Evolutionary conservation across 129 eudicot species (phyloP), one percentile per base, ranked within the genome.

Genomic region (Chrysanthemum makinoi): DNA sequence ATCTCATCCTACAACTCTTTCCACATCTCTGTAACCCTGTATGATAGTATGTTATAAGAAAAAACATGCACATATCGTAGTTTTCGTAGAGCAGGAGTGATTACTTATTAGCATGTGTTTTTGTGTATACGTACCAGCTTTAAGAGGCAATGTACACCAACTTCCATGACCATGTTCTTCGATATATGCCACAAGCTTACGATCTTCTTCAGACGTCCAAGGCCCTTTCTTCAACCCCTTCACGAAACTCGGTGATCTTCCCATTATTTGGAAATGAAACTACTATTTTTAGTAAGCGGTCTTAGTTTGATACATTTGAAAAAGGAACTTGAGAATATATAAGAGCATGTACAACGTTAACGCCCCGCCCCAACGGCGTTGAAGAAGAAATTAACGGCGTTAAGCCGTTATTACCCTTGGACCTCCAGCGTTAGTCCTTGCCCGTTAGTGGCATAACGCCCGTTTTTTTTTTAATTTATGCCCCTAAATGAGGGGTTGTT

Each of bases 1-100:
- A 90, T 71, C 96, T 74, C 47, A 90, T 47, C 60, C 96, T 87
- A 73, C 96, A 90, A 75, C 96, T 90, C 70, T 90, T 90, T 10
- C 97, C 97, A 44, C 97, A 91, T 84, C 97, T 87, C 51, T 88
- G 90, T 5, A 91, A 89, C 17, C 97, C 97, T 91, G 76, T 14
- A 19, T 71, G 24, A 49, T 49, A 3, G 1, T 50, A 2, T 10
- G 2, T 11, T 10, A 50, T 3, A 5, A 5, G 0, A 35, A 5
- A 35, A 35, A 22, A 22, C 22, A 20, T 20, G 22, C 43, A 35
- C 43, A 35, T 6, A 35, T 35, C 43, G 9, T 35, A 6, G 43
- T 35, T 35, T 4, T 35, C 1, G 6, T 35, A 35, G 9, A 35
- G 43, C 43, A 0, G 43, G 43, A 35, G 7, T 5, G 43, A 1